Evolutionary conservation across 257 asterid genomes (phyloP), one percentile per base, ranked within the genome.

Genomic region (Solanum clarkiae): DNA sequence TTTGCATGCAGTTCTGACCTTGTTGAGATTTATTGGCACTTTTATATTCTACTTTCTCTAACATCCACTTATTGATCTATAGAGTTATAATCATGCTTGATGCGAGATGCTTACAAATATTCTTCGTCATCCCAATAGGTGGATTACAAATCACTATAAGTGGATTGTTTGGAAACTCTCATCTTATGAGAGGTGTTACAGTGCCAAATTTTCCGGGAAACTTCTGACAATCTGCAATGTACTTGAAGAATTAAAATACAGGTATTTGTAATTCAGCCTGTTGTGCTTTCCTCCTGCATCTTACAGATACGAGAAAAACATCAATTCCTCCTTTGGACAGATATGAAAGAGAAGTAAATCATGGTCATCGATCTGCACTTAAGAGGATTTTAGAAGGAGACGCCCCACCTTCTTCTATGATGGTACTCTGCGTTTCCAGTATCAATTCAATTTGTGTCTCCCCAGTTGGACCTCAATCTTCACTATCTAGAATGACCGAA

Each of bases 141-240:
- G 99, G 99, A 92, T 95, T 85, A 80, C 88, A 84, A 93, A 96
- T 92, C 99, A 96, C 90, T 96, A 93, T 85, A 96, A 93, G 89
- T 96, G 97, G 98, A 93, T 96, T 87, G 92, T 96, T 65, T 95
- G 99, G 99, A 96, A 96, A 91, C 95, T 94, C 83, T 95, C 97
- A 83, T 91, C 95, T 86, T 96, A 93, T 49, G 98, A 96, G 92
- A 94, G 99, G 90, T 89, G 93, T 88, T 94, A 90, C 90, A 97
- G 96, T 63, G 88, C 87, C 84, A 93, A 89, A 87, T 92, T 94
- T 83, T 90, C 93, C 75, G 96, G 97, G 85, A 93, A 91, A 80
- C 88, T 94, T 66, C 86, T 95, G 90, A 92, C 96, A 1, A 88
- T 92, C 86, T 88, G 93, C 36, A 95, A 92, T 87, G 97, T 97